Evolutionary conservation across 768 basidiomycete genomes (phyloP).

Genomic region (Podaxis sp.): DNA sequence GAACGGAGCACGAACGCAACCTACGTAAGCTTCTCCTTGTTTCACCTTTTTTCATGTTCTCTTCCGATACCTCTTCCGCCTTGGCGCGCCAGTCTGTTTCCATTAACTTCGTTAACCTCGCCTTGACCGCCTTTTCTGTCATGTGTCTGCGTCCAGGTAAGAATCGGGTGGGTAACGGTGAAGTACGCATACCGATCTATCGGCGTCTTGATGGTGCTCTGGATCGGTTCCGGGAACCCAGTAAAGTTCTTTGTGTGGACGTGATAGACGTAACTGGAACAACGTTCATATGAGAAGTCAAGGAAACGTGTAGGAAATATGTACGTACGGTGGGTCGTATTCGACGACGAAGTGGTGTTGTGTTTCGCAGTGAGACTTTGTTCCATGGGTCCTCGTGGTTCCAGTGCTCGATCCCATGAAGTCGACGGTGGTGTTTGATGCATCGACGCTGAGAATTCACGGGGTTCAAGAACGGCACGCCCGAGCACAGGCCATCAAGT

Average conservation of each 20-base stretch:
- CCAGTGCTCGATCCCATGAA: slow-evolving; percentile 21
- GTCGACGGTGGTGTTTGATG: not conserved
- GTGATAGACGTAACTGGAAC: slow-evolving; percentile 27
- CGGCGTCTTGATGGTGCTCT: slow-evolving; percentile 21
- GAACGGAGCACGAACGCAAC: not conserved
- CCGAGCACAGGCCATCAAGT: slow-evolving; percentile 31
- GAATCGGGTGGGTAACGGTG: not conserved
- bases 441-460: slow-evolving; percentile 12
- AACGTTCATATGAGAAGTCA: not conserved
- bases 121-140: slow-evolving; percentile 22
- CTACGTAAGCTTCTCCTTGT: slow-evolving; percentile 15
- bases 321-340: slow-evolving; percentile 25
- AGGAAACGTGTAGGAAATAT: not conserved
- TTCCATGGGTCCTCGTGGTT: slow-evolving; percentile 21
- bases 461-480: slow-evolving; percentile 35
- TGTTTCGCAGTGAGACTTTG: slow-evolving; percentile 22
- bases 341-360: slow-evolving; percentile 27
- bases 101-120: slow-evolving; percentile 21
- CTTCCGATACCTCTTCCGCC: slow-evolving; percentile 19
- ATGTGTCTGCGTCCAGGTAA: slow-evolving; percentile 19
- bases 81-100: slow-evolving; percentile 25
- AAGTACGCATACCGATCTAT: slow-evolving; percentile 22
- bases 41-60: slow-evolving; percentile 14
- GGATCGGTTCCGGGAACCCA: slow-evolving; percentile 24
- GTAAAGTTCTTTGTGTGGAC: slow-evolving; percentile 23